These are phyloP conservation scores for Sporothrix variecibatus DNA, from an alignment of 2,329 filamentous ascomycete species.

Conservation along the genomic window DNA sequence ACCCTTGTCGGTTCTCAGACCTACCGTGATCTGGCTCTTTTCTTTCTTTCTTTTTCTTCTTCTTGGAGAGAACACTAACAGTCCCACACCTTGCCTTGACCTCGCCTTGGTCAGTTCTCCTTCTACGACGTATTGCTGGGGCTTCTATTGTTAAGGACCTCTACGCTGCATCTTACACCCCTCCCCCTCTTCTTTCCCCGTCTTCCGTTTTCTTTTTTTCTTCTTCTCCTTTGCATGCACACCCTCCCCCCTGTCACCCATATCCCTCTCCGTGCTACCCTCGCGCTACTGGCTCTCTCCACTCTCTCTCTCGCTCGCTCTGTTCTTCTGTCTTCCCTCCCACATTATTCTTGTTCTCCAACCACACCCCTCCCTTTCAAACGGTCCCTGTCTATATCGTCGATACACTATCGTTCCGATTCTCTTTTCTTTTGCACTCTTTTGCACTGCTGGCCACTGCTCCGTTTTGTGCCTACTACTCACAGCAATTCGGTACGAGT, in stretches of 20 bases:
- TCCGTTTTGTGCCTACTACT: neutral
- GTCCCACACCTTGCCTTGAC: neutral
- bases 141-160: slow-evolving; percentile 17
- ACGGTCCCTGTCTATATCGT: slow-evolving; percentile 23
- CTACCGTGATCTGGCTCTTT: neutral
- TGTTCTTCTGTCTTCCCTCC: neutral
- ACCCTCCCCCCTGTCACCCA: neutral
- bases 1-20: neutral
- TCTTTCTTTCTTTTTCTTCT: neutral
- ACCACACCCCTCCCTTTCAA: neutral
- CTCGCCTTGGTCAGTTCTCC: neutral
- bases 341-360: neutral
- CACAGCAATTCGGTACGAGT: neutral
- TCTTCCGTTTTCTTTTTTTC: slow-evolving; percentile 10
- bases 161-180: slow-evolving; percentile 16
- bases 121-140: neutral
- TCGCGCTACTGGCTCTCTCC: slow-evolving; percentile 9
- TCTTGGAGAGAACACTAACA: neutral
- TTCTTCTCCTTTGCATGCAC: neutral
- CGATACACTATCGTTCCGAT: slow-evolving; percentile 21
- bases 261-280: slow-evolving; percentile 3
- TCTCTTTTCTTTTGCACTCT: neutral
- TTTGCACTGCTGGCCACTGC: neutral
- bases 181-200: neutral
- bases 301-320: neutral